phyloP scores from a whole-genome alignment of 148 eudicot species.

The Chenopodium quinoa region DNA sequence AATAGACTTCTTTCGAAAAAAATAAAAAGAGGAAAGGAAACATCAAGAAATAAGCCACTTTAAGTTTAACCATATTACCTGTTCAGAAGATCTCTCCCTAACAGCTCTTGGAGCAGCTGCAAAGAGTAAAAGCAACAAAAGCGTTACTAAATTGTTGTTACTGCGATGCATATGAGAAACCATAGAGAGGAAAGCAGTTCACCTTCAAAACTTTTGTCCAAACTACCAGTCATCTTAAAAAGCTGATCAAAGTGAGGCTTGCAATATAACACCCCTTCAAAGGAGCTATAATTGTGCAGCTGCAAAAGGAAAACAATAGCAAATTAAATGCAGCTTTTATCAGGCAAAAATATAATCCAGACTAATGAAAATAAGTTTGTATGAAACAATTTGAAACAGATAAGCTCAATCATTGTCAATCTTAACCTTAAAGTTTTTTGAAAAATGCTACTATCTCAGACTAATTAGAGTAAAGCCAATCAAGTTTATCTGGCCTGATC shows the following conservation, averaged over 20 bases:
- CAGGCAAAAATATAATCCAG: not conserved
- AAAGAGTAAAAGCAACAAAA: not conserved
- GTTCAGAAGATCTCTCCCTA: constrained; percentile 60
- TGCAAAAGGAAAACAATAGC: constrained; percentile 30
- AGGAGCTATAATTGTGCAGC: constrained; percentile 75
- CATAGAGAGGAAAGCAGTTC: constrained; percentile 5
- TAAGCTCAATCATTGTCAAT: too few relatives aligned
- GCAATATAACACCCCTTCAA: constrained; percentile 88
- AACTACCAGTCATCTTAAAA: constrained; percentile 89
- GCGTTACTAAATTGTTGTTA: not conserved
- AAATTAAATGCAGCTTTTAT: too few relatives aligned
- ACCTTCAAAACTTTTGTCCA: constrained; percentile 94
- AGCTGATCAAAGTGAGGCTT: constrained; percentile 92
- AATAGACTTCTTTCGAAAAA: not conserved
- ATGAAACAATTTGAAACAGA: too few relatives aligned
- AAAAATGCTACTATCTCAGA: too few relatives aligned
- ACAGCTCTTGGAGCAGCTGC: constrained; percentile 69
- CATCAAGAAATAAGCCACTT: not conserved
- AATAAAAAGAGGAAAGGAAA: not conserved
- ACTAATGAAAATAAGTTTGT: not conserved
- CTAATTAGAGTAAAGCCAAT: too few relatives aligned
- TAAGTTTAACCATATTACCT: constrained; percentile 28
- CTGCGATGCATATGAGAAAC: not conserved
- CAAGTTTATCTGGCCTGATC: too few relatives aligned
- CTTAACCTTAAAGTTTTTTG: too few relatives aligned